Base-by-base conservation (phyloP, 2,329 filamentous ascomycete genomes). In the Aspergillus sp. region DNA sequence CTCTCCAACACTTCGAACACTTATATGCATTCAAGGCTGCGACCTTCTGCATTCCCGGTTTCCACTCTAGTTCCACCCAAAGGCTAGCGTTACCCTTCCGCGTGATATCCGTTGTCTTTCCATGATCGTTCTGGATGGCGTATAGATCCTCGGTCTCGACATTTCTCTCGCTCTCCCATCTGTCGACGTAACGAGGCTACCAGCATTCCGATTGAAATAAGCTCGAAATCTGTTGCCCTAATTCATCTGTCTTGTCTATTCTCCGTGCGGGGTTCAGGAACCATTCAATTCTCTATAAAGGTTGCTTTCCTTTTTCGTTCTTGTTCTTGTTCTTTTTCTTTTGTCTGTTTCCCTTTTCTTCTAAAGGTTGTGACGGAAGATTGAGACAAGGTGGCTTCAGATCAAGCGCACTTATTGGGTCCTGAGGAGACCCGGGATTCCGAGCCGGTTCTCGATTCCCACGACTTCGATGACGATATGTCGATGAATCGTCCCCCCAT, bases 401-500 rank as follows among this genome's bases (percentile, higher is more conserved):
- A 69, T 52, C 69, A 54, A 39, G 58, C 69, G 53, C 66, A 71
- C 58, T 60, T 68, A n/a, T 57, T 62, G 60, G 64, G 65, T 50
- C 52, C 60, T 51, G 57, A 65, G 65, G 68, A 67, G 55, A 60
- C 60, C 29, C 56, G 61, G 63, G 69, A 73, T 58, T 71, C 74
- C 65, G 73, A 76, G 65, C 68, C 69, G 60, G 71, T 67, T 62
- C 69, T 71, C 65, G 70, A 78, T 59, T 71, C 70, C 53, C 59
- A 74, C 56, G 72, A 73, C 55, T 76, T 75, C 61, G 75, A 78
- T 63, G 78, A 78, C 71, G 77, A 79, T 36, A 78, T 82, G 69
- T 71, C 76, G 55, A 70, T 71, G 62, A 77, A 71, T 63, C 78
- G 80, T 63, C 78, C 84, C 18, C 72, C 79, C 52, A 76, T 82